A percentile compares a stretch with the other conserved stretches of the same genome.
These are phyloP conservation scores for Sphaerostilbella broomeana DNA, from an alignment of 2,329 filamentous ascomycete genomes.

Conservation along the genomic window DNA sequence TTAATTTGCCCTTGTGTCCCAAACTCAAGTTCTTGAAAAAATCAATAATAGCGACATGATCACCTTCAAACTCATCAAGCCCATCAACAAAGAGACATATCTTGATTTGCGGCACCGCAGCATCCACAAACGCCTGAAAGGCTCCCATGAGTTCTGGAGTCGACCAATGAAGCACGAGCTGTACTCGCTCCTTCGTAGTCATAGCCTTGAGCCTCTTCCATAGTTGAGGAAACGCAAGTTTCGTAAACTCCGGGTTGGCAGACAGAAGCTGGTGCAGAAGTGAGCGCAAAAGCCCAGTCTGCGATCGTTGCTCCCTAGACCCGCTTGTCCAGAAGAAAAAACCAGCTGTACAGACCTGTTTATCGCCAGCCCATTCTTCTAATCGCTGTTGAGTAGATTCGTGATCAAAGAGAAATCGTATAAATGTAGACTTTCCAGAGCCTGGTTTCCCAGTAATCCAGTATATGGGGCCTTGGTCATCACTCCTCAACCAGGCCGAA, in stretches of 20 bases:
- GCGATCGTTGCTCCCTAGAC: constrained; percentile 31
- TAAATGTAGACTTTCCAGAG: constrained; percentile 41
- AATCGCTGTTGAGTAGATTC: constrained; percentile 13
- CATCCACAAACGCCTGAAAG: constrained; percentile 19
- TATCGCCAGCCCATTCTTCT: constrained; percentile 21
- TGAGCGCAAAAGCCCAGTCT: constrained; percentile 30
- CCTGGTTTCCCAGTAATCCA: constrained; percentile 38
- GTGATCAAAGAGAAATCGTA: constrained; percentile 31
- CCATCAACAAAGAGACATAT: constrained; percentile 28
- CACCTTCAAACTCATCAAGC: constrained; percentile 28
- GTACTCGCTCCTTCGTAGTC: constrained; percentile 27
- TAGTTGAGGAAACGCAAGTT: constrained; percentile 21
- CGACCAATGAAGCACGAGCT: constrained; percentile 25
- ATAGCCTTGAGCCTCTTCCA: constrained; percentile 24
- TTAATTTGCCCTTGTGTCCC: constrained; percentile 9
- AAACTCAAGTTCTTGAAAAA: constrained; percentile 22
- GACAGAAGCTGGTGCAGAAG: constrained; percentile 31
- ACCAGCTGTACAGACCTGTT: constrained; percentile 26
- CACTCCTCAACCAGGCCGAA: constrained; percentile 22
- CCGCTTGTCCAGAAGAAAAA: constrained; percentile 43
- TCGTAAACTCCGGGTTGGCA: constrained; percentile 19
- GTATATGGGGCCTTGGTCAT: constrained; percentile 22
- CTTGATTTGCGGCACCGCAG: constrained; percentile 16
- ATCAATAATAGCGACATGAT: constrained; percentile 22
- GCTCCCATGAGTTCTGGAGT: constrained; percentile 23